Evolutionary conservation across 345 rosid genomes (phyloP).

Genomic region (Eucalyptus microcorys): DNA sequence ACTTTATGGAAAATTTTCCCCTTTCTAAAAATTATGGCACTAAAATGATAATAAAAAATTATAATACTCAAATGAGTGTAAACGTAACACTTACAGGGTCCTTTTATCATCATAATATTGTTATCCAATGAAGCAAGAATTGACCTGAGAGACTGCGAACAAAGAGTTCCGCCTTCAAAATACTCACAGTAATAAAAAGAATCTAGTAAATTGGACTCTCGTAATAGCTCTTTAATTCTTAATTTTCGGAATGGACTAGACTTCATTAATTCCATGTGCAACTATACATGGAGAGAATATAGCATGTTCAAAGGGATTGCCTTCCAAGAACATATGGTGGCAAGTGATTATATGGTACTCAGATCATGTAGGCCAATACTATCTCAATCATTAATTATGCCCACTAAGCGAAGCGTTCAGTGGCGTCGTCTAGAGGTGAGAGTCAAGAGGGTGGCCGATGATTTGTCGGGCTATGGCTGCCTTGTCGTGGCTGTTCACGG

Average conservation of each 20-base stretch:
- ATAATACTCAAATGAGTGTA: no score
- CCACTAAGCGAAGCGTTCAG: fast-evolving
- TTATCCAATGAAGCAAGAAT: background rate
- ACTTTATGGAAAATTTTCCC: no score
- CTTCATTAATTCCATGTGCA: background rate
- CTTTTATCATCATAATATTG: no score
- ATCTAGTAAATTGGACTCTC: background rate
- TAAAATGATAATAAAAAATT: no score
- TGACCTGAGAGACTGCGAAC: fast-evolving
- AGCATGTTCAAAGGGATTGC: background rate
- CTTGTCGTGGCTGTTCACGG: no score
- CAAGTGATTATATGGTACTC: background rate
- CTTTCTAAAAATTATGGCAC: no score
- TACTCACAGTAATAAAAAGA: background rate
- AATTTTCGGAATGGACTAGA: background rate
- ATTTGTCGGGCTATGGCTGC: no score
- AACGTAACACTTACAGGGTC: fast-evolving
- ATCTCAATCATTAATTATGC: background rate
- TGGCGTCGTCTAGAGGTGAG: no score
- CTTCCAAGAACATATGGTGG: background rate
- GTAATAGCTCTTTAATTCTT: fast-evolving
- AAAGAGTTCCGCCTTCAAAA: fast-evolving
- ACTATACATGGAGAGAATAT: background rate
- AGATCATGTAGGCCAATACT: fast-evolving
- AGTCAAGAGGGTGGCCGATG: no score